Evolutionary conservation across 2,329 filamentous ascomycete genomes (phyloP).

Genomic region (Cladosporium oxysporum): DNA sequence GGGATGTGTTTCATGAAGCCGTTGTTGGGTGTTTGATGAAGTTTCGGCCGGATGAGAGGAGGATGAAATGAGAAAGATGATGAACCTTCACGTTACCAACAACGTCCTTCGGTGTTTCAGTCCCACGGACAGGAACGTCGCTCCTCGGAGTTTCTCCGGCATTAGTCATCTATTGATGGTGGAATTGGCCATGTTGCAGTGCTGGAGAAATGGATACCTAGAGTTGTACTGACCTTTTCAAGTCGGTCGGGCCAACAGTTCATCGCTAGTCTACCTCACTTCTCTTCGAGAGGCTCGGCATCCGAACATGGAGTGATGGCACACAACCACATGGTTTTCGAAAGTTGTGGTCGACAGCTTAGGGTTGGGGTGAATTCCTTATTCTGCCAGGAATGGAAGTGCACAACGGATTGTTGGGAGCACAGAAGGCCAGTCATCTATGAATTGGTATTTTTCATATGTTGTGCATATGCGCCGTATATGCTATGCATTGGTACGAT

Average conservation of each 20-base stretch:
- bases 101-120: background rate
- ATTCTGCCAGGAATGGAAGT: too few relatives aligned
- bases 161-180: background rate
- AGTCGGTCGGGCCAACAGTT: background rate
- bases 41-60: background rate
- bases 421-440: background rate
- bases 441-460: background rate
- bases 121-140: background rate
- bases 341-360: background rate
- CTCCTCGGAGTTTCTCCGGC: background rate
- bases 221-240: background rate
- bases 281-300: too few relatives aligned
- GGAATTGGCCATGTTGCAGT: background rate
- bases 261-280: background rate
- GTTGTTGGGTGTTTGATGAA: background rate
- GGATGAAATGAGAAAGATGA: background rate
- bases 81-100: background rate
- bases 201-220: background rate
- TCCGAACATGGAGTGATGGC: background rate
- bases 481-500: background rate
- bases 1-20: background rate
- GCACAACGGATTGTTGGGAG: background rate
- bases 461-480: background rate
- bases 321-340: background rate
- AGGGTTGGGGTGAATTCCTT: background rate